A percentile compares a stretch with the other conserved stretches of the same genome.
Conservation (phyloP, 345 rosid genomes). For the Moricandia moricandioides region DNA sequence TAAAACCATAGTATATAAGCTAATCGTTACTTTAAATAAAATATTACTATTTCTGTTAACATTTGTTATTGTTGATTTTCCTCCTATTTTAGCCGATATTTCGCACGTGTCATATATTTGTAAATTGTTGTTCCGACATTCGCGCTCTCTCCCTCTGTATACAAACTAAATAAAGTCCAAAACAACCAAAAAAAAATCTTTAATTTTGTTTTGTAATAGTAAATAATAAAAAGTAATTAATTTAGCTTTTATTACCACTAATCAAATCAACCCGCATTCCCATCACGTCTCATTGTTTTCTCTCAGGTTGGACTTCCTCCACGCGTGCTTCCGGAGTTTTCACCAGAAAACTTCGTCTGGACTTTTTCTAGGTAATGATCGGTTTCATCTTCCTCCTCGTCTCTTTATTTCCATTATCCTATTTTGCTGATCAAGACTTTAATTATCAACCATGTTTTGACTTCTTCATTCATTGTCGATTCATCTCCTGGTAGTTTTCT, state of each 20-base stretch:
- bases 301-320: conserved; percentile 30
- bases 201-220: not conserved
- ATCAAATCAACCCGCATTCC: conserved; percentile 32
- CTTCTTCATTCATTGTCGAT: not conserved
- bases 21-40: conserved; percentile 1
- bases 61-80: not conserved
- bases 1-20: not conserved
- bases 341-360: not conserved
- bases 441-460: conserved; percentile 14
- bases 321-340: conserved; percentile 1
- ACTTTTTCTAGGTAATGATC: conserved; percentile 12
- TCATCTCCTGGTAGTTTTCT: not conserved
- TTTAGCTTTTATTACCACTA: conserved; percentile 15
- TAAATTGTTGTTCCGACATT: conserved; percentile 14
- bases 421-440: conserved; percentile 9
- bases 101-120: conserved; percentile 23
- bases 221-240: conserved; percentile 1
- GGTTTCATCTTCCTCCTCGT: not conserved
- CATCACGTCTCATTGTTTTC: conserved; percentile 30
- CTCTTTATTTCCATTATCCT: not conserved
- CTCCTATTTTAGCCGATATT: conserved; percentile 14
- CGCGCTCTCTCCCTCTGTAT: conserved; percentile 28
- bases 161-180: conserved; percentile 18
- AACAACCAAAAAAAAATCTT: not conserved
- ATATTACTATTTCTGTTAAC: conserved; percentile 20